These are phyloP conservation scores for Myxozyma neglecta DNA, from an alignment of 805 yeast species.

Conservation along the genomic window DNA sequence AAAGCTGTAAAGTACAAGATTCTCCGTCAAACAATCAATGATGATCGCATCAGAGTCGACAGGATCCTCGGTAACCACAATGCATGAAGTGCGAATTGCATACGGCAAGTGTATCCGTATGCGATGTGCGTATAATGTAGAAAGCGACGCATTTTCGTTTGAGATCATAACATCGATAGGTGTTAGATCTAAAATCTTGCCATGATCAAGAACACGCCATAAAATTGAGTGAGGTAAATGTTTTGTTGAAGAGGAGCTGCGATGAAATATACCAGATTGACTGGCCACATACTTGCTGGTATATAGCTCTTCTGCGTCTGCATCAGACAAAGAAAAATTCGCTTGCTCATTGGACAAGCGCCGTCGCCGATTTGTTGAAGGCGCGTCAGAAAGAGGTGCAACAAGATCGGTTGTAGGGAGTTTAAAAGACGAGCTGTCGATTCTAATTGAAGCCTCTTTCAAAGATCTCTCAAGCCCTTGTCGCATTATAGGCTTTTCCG, in stretches of 20 bases:
- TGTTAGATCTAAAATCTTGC: constrained; percentile 16
- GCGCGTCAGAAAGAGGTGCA: constrained; percentile 11
- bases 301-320: constrained; percentile 25
- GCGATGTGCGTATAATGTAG: constrained; percentile 8
- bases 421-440: constrained; percentile 16
- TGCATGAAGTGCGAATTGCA: constrained; percentile 19
- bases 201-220: constrained; percentile 27
- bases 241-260: constrained; percentile 1
- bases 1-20: constrained; percentile 19
- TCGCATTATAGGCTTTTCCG: constrained; percentile 2
- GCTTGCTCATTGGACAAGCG: background rate
- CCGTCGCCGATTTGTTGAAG: constrained; percentile 4
- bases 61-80: constrained; percentile 15
- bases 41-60: constrained; percentile 8
- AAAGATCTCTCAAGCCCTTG: constrained; percentile 9
- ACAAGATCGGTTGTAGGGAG: constrained; percentile 16
- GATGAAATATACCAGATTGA: constrained; percentile 11
- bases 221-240: constrained; percentile 19
- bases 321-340: background rate
- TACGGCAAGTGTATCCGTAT: constrained; percentile 16
- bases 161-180: constrained; percentile 17
- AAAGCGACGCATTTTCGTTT: background rate
- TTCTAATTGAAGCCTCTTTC: constrained; percentile 19
- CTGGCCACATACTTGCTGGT: constrained; percentile 10
- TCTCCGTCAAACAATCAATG: constrained; percentile 18